Base-by-base conservation (phyloP, 176 grass and related monocot genomes). In the Zoysia pacifica region DNA sequence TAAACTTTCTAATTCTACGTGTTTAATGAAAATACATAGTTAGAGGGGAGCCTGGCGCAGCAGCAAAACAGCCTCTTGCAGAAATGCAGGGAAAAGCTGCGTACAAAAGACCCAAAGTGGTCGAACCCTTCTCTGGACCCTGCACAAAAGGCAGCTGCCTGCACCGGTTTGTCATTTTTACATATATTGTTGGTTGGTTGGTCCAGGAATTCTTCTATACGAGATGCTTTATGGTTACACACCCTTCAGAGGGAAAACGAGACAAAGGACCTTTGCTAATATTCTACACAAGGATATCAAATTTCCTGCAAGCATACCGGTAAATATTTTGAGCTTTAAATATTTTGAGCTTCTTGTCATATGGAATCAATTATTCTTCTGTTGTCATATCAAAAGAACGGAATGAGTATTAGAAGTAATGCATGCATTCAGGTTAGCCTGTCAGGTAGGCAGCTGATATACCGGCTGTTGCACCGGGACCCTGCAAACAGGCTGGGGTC, bases 181-280 rank as follows among this genome's bases (percentile, higher is more conserved):
- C 28, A 28, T 28, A 28, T 28, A 28, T 28, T n/a, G 18, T 0
- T 2, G 50, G 28, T 46, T 69, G 62, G 38, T 53, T 81, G 47
- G 19, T 48, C 41, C 73, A 97, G 94, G 94, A 47, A 83, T 97
- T 66, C 89, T 97, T 86, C 71, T 97, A 9, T 97, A 92, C 85
- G 94, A 97, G 81, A 97, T 97, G 94, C 0, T 97, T n/a, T 97
- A 94, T 83, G 94, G 94, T 13, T 90, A 94, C 55, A 97, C 94
- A 40, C 91, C 94, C 51, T 97, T 97, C 9, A 88, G 94, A 90
- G 94, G 94, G 14, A 97, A 97, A 79, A 94, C 91, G 53, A 89
- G 94, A 44, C 94, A 97, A 67, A 92, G 91, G 61, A 94, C 94
- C 9, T 97, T 97, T 77, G 94, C 94, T 55, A 97, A 94, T 69